Evolutionary conservation across 1,284 basidiomycete genomes (phyloP).

Genomic region (Malassezia globosa): DNA sequence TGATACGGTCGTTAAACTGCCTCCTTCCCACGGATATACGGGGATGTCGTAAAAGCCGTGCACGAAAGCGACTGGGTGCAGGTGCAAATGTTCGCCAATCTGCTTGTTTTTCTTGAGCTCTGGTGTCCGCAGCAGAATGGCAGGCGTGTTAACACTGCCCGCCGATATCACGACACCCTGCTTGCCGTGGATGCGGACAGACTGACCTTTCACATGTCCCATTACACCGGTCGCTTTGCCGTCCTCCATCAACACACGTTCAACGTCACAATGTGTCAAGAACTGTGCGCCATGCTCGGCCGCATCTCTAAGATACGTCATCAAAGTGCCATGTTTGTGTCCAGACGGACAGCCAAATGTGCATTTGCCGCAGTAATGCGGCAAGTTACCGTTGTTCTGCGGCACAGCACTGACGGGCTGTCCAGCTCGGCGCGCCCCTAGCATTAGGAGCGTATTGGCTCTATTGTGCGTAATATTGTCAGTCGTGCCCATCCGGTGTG

Average conservation of each 20-base stretch:
- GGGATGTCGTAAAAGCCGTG: conserved; percentile 49
- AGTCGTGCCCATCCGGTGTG: conserved; percentile 48
- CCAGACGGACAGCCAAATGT: conserved; percentile 47
- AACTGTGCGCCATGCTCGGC: conserved; percentile 47
- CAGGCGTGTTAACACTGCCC: conserved; percentile 50
- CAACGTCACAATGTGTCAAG: conserved; percentile 43
- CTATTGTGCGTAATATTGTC: conserved; percentile 47
- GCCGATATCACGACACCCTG: conserved; percentile 48
- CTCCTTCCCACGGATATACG: conserved; percentile 50
- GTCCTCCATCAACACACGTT: conserved; percentile 48
- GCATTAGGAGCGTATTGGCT: conserved; percentile 45
- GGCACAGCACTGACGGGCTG: conserved; percentile 44
- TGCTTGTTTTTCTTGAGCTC: conserved; percentile 48
- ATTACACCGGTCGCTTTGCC: conserved; percentile 34
- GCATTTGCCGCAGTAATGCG: conserved; percentile 49
- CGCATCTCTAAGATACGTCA: conserved; percentile 47
- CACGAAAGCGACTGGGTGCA: conserved; percentile 50
- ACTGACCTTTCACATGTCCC: conserved; percentile 32
- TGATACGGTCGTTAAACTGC: conserved; percentile 50
- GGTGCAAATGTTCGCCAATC: conserved; percentile 50
- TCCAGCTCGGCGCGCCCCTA: conserved; percentile 41
- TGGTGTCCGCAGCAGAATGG: conserved; percentile 49
- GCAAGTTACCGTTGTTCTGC: conserved; percentile 49
- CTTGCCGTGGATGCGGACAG: conserved; percentile 39
- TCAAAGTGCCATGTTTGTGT: conserved; percentile 47